phyloP scores from a whole-genome alignment of 768 basidiomycete genomes.

The Auriscalpium orientale region DNA sequence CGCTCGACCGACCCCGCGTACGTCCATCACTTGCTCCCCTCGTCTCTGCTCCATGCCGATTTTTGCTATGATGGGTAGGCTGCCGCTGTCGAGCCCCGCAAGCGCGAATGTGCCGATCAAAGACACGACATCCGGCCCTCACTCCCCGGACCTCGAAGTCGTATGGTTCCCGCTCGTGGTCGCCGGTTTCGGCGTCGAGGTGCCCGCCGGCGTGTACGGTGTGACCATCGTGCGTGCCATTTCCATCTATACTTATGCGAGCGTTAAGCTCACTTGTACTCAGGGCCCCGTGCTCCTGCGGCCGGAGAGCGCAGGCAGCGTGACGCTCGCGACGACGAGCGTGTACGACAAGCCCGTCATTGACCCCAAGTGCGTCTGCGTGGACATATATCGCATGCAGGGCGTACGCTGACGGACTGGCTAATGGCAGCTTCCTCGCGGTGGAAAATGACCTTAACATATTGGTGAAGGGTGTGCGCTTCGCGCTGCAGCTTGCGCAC shows the following conservation, averaged over 20 bases:
- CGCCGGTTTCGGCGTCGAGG: neutral
- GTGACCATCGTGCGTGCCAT: neutral
- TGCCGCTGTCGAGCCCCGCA: conserved; percentile 28
- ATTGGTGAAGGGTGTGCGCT: neutral
- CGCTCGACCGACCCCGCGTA: neutral
- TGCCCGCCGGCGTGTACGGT: neutral
- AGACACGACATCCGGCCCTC: neutral
- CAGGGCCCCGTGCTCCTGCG: neutral
- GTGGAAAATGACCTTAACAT: neutral
- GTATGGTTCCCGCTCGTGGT: conserved; percentile 4
- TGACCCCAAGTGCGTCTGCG: neutral
- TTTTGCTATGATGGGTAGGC: neutral
- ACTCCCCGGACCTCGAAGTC: conserved; percentile 1
- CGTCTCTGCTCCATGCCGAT: no score
- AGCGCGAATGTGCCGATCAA: neutral
- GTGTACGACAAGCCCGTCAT: conserved; percentile 4
- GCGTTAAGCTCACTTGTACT: neutral
- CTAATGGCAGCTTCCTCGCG: neutral
- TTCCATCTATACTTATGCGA: neutral
- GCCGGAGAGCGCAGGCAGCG: conserved; percentile 1
- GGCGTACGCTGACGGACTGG: no score
- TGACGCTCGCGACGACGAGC: neutral
- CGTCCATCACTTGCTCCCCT: neutral
- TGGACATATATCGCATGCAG: no score
- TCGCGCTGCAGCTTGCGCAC: neutral